Conservation (phyloP, 2,329 filamentous ascomycete genomes). For the Ascomycota sp. region DNA sequence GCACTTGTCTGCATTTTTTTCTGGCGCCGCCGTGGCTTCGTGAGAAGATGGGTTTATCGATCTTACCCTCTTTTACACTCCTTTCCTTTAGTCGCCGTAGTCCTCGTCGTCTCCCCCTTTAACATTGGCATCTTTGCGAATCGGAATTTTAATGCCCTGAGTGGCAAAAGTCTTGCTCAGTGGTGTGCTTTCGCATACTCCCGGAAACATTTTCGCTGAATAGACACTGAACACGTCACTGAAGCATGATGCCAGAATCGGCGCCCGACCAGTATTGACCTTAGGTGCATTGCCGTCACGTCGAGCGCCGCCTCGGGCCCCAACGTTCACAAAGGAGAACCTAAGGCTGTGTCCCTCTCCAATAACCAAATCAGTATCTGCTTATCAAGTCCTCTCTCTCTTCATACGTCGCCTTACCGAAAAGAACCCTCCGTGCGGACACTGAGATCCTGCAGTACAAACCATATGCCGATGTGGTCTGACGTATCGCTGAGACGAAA, state of each 20-base stretch:
- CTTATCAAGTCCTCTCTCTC: not conserved
- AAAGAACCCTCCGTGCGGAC: conserved; percentile 85
- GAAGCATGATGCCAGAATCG: conserved; percentile 68
- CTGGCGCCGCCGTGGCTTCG: no score
- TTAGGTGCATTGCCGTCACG: conserved; percentile 17
- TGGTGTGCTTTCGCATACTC: conserved; percentile 81
- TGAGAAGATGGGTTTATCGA: no score
- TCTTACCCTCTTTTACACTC: no score
- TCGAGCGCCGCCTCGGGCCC: conserved; percentile 22
- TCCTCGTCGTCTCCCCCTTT: conserved; percentile 33
- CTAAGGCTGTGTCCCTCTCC: conserved; percentile 31
- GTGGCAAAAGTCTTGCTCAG: conserved; percentile 83
- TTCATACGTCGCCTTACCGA: conserved; percentile 31
- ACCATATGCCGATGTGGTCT: conserved; percentile 82
- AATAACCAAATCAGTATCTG: conserved; percentile 4
- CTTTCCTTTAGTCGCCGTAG: conserved; percentile 11
- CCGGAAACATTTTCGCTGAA: conserved; percentile 95
- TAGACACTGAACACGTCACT: conserved; percentile 84
- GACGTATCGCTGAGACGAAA: conserved; percentile 62
- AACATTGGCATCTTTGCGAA: conserved; percentile 59
- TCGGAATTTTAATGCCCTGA: conserved; percentile 93
- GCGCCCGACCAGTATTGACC: conserved; percentile 57
- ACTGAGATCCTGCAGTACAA: conserved; percentile 85
- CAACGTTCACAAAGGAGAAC: conserved; percentile 72
- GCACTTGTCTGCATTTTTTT: no score